Evolutionary conservation across 116 monocot species (phyloP).

Genomic region (Phalaenopsis hybrid): DNA sequence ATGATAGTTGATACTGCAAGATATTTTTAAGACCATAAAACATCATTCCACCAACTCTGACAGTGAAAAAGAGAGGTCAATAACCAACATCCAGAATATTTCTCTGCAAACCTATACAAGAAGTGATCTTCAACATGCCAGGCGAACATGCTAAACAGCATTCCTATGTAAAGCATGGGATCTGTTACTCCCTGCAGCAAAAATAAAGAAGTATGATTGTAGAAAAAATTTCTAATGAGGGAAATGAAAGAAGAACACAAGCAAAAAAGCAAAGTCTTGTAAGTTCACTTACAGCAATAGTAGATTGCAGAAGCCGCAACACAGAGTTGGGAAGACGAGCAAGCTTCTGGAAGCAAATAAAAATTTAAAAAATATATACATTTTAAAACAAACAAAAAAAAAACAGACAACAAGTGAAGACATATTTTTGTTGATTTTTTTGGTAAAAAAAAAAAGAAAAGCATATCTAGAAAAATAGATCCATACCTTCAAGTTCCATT

Average conservation of each 20-base stretch:
- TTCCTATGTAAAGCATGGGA: slow-evolving; percentile 99
- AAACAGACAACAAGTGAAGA: no score
- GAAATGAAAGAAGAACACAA: background rate
- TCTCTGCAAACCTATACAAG: slow-evolving; percentile 63
- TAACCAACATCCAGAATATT: slow-evolving; percentile 3
- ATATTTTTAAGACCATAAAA: background rate
- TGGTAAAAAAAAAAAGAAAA: background rate
- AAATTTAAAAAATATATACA: background rate
- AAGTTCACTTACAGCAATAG: slow-evolving; percentile 68
- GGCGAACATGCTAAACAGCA: slow-evolving; percentile 99
- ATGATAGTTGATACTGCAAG: slow-evolving; percentile 92
- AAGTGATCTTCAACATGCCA: slow-evolving; percentile 99
- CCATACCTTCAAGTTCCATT: slow-evolving; percentile 91
- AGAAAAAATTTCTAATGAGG: background rate
- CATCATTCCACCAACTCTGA: background rate
- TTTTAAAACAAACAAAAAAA: background rate
- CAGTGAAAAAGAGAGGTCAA: background rate
- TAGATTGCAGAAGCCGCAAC: slow-evolving; percentile 46
- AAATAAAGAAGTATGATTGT: background rate
- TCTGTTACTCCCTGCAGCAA: slow-evolving; percentile 87
- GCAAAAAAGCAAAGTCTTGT: background rate
- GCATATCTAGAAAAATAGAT: background rate
- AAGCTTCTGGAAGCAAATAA: slow-evolving; percentile 39
- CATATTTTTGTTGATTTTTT: no score
- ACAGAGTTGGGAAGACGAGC: slow-evolving; percentile 65